Conservation (phyloP, 768 basidiomycete species). For the Naganishia randhawae region DNA sequence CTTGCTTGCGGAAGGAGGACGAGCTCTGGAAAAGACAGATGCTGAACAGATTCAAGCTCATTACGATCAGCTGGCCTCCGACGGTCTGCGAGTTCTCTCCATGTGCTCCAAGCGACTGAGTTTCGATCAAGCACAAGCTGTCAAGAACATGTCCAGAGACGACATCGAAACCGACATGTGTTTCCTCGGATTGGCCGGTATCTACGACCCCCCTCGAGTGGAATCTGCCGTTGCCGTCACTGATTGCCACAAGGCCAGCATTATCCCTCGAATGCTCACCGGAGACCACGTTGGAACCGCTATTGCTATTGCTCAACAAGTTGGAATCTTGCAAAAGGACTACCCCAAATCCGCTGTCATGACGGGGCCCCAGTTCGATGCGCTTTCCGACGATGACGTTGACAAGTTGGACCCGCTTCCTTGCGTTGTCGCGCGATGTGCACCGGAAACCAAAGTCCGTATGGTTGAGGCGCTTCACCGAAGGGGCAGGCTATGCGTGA, state of each 20-base stretch:
- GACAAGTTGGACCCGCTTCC: conserved; percentile 56
- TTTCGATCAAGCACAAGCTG: conserved; percentile 46
- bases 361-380: conserved; percentile 58
- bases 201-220: conserved; percentile 59
- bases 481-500: conserved; percentile 58
- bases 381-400: conserved; percentile 58
- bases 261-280: conserved; percentile 58
- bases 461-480: conserved; percentile 60
- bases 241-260: conserved; percentile 57
- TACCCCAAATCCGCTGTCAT: conserved; percentile 47
- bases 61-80: conserved; percentile 48
- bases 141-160: conserved; percentile 50
- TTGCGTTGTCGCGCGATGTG: conserved; percentile 61
- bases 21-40: conserved; percentile 2
- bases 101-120: conserved; percentile 51
- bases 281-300: conserved; percentile 60
- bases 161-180: conserved; percentile 56
- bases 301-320: conserved; percentile 56
- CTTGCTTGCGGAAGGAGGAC: conserved; percentile 11
- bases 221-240: conserved; percentile 58
- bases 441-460: conserved; percentile 51
- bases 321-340: conserved; percentile 54
- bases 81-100: conserved; percentile 52
- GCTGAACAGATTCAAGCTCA: conserved; percentile 20
- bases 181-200: conserved; percentile 58